Conservation (phyloP, 2,329 filamentous ascomycete species). For the Drechslera avenae region DNA sequence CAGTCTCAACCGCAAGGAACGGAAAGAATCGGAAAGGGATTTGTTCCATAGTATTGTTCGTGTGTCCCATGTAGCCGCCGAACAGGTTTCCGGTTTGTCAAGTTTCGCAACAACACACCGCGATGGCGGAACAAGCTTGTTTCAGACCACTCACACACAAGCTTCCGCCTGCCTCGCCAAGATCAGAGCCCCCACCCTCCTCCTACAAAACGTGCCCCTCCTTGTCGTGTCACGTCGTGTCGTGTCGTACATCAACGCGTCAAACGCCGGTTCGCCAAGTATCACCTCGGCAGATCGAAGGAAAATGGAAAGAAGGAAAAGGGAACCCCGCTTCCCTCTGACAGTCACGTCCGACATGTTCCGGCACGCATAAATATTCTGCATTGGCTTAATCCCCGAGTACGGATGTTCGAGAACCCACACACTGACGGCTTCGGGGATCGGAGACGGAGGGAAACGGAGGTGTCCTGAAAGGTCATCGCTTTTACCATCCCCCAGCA, state of each 20-base stretch:
- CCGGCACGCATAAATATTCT: background rate
- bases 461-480: background rate
- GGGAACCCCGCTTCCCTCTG: too few relatives aligned
- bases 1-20: too few relatives aligned
- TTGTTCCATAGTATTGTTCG: too few relatives aligned
- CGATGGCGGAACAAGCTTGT: too few relatives aligned
- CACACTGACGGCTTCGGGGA: background rate
- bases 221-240: background rate
- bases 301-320: too few relatives aligned
- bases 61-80: background rate
- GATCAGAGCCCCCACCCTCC: too few relatives aligned
- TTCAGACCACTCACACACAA: too few relatives aligned
- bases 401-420: background rate
- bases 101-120: too few relatives aligned
- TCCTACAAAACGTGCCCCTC: background rate
- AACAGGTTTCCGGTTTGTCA: too few relatives aligned
- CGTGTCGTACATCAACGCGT: background rate
- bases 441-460: background rate
- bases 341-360: background rate
- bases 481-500: slow-evolving; percentile 25
- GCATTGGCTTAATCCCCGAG: too few relatives aligned
- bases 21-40: too few relatives aligned
- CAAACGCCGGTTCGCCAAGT: slow-evolving; percentile 20
- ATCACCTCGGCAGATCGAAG: slow-evolving; percentile 1
- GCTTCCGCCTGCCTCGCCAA: too few relatives aligned